Evolutionary conservation across 75 land plant species (phyloP).

Genomic region (Cupressus sempervirens): DNA sequence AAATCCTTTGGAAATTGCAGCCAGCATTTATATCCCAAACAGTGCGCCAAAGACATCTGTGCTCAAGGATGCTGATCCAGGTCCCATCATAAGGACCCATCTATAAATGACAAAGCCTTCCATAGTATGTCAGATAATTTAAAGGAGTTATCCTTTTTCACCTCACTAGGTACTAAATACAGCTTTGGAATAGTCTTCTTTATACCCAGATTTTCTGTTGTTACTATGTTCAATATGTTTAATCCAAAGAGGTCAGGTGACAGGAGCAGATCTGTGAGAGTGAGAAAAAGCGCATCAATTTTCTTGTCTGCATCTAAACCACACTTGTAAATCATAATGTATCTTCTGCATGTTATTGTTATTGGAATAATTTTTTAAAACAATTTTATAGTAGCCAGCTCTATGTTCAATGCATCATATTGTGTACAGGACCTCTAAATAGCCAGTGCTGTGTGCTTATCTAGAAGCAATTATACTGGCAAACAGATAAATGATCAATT

Average conservation of each 20-base stretch:
- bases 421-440: not conserved
- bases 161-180: not conserved
- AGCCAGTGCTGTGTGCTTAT: not conserved
- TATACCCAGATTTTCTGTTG: not conserved
- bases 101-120: not conserved
- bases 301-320: not conserved
- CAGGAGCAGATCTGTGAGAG: not conserved
- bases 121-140: not conserved
- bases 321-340: not conserved
- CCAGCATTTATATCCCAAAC: not conserved
- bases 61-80: not conserved
- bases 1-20: not conserved
- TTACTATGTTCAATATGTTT: not conserved
- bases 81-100: not conserved
- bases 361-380: no score
- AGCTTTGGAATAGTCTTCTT: not conserved
- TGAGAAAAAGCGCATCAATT: not conserved
- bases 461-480: not conserved
- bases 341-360: not conserved
- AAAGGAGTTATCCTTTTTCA: not conserved
- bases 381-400: not conserved
- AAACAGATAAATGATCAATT: not conserved
- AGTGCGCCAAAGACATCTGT: not conserved
- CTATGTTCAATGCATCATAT: not conserved
- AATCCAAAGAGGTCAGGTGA: not conserved